A percentile compares a stretch with the other conserved stretches of the same genome.
These are phyloP conservation scores for Penicillium ochrochloron DNA, from an alignment of 495 filamentous ascomycete species.

Conservation along the genomic window DNA sequence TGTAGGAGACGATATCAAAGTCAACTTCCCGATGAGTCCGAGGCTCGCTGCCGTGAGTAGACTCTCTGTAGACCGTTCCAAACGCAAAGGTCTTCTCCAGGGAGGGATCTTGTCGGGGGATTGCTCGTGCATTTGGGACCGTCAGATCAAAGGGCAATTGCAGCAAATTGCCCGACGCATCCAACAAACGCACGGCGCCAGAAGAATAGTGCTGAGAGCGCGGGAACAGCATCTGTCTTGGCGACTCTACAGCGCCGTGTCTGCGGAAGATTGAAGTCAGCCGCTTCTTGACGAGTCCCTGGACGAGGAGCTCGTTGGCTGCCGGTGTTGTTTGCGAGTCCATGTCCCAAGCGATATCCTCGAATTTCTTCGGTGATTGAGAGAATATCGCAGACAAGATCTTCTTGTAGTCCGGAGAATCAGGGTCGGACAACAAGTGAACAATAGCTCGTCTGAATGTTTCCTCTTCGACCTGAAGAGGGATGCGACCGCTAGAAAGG, in stretches of 20 bases:
- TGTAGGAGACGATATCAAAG: conserved; percentile 87
- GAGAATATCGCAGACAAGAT: conserved; percentile 85
- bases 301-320: conserved; percentile 70
- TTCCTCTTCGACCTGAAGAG: conserved; percentile 89
- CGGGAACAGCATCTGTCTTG: conserved; percentile 77
- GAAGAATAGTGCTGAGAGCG: conserved; percentile 76
- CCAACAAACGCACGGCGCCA: conserved; percentile 75
- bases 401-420: conserved; percentile 86
- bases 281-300: conserved; percentile 74
- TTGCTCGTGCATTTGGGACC: conserved; percentile 80
- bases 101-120: conserved; percentile 73
- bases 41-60: conserved; percentile 75
- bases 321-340: conserved; percentile 55
- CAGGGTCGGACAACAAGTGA: conserved; percentile 73
- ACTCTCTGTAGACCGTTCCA: conserved; percentile 85
- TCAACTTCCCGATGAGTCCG: conserved; percentile 86
- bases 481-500: conserved; percentile 83
- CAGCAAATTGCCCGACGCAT: conserved; percentile 79
- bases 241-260: conserved; percentile 86
- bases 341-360: conserved; percentile 89
- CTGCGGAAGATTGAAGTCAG: conserved; percentile 81
- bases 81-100: conserved; percentile 84
- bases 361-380: conserved; percentile 70
- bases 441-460: conserved; percentile 81
- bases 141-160: conserved; percentile 93